Percentiles rank a stretch among this genome's conserved stretches.
phyloP scores from a whole-genome alignment of 306 rosid species.

The Arachis hypogaea region DNA sequence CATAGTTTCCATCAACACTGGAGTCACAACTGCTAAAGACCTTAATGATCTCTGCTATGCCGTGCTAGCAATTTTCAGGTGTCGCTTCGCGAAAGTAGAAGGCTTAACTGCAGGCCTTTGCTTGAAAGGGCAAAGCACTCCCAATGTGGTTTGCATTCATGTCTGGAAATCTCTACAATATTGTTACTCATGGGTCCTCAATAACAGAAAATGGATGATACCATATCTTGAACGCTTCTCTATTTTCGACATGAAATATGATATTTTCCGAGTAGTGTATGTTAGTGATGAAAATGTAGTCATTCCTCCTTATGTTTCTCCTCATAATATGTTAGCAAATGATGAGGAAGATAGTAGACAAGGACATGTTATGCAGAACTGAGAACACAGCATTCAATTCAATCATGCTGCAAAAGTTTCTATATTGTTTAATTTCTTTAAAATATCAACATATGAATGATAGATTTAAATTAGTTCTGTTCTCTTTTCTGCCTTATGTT shows the following conservation, averaged over 20 bases:
- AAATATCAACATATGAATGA: too few species aligned
- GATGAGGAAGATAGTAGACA: slow-evolving; percentile 43
- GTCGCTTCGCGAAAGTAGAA: slow-evolving; percentile 48
- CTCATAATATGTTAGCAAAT: slow-evolving; percentile 43
- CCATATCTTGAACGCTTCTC: slow-evolving; percentile 61
- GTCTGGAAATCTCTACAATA: slow-evolving; percentile 70
- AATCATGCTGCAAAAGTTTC: neutral
- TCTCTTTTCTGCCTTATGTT: too few species aligned
- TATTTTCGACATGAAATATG: slow-evolving; percentile 59
- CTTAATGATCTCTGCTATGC: slow-evolving; percentile 58
- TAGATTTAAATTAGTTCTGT: too few species aligned
- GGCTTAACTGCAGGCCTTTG: slow-evolving; percentile 61
- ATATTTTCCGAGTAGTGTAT: slow-evolving; percentile 58
- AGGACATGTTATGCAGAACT: slow-evolving; percentile 41
- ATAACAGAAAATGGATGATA: slow-evolving; percentile 46
- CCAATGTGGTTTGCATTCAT: slow-evolving; percentile 47
- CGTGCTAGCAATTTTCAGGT: slow-evolving; percentile 52
- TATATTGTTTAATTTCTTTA: too few species aligned
- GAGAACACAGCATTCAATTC: neutral
- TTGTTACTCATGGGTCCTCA: slow-evolving; percentile 67
- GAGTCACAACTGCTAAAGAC: slow-evolving; percentile 30
- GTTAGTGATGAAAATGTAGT: slow-evolving; percentile 48
- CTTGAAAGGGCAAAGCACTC: slow-evolving; percentile 54
- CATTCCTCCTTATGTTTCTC: slow-evolving; percentile 35
- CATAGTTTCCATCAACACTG: slow-evolving; percentile 52